Conservation (phyloP, 2,329 filamentous ascomycete species). For the Talaromyces sp. region DNA sequence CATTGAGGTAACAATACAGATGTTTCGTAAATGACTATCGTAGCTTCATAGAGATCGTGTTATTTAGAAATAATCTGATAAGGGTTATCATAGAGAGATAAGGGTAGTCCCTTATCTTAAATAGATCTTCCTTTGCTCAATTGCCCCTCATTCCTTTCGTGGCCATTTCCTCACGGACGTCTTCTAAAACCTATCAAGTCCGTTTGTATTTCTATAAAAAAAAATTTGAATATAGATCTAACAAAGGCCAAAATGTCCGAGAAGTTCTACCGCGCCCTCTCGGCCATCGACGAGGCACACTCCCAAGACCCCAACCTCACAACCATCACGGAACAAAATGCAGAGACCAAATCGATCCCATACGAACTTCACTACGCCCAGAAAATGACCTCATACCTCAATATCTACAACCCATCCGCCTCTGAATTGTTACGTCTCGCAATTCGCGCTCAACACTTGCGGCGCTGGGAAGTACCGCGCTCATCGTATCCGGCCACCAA, state of each 20-base stretch:
- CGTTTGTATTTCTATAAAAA: background rate
- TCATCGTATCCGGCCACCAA: slow-evolving; percentile 70
- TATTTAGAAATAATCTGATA: background rate
- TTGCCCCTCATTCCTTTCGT: background rate
- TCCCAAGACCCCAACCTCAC: slow-evolving; percentile 62
- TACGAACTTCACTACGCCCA: slow-evolving; percentile 81
- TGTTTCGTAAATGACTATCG: background rate
- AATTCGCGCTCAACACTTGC: slow-evolving; percentile 79
- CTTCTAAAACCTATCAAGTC: background rate
- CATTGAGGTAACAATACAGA: background rate
- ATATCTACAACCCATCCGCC: slow-evolving; percentile 57
- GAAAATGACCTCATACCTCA: slow-evolving; percentile 74
- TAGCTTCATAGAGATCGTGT: background rate
- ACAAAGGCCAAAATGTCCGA: slow-evolving; percentile 26
- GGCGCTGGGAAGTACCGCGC: slow-evolving; percentile 79
- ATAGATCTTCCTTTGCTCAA: background rate
- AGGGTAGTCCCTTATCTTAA: background rate
- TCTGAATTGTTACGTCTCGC: slow-evolving; percentile 69
- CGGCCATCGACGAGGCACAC: slow-evolving; percentile 71
- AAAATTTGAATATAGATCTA: background rate
- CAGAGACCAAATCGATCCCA: slow-evolving; percentile 47
- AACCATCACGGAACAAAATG: slow-evolving; percentile 44
- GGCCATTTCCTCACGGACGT: background rate
- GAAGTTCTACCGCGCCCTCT: slow-evolving; percentile 51
- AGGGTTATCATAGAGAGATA: background rate